Evolutionary conservation across 257 asterid genomes (phyloP), one percentile per base, ranked within the genome.

Genomic region (Solanum dulcamara): DNA sequence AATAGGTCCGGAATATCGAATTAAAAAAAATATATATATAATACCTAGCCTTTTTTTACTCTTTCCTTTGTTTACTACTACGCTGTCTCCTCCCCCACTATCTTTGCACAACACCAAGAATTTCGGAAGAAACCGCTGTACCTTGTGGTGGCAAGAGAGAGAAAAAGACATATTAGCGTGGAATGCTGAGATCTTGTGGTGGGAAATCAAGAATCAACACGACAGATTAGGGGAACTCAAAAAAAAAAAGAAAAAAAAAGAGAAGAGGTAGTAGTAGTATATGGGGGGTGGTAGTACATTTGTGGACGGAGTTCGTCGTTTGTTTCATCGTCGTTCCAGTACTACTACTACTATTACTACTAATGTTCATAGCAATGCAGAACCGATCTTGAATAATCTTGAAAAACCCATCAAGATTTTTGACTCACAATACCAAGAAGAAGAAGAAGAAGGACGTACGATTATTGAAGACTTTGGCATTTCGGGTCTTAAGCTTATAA

Each of bases 251-350:
- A 81, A 81, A 85, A 86, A 87, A 87, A 75, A 67, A 51, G 59
- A 35, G 60, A 64, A 75, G 70, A 48, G 33, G 37, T n/a, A 55
- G 11, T 11, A 64, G 79, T 62, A 66, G 80, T 89, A 88, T 92
- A 96, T 94, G 98, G 98, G 99, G 90, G 98, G 97, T 77, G 94
- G 96, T 84, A 86, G 37, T 83, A 85, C 97, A 88, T 95, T 96
- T 84, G 97, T 96, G 96, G 98, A 95, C 82, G 94, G 93, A 62
- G 93, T 96, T 90, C 94, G 97, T 92, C 94, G 93, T 85, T 92
- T 89, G 96, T 95, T 94, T 80, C 96, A 93, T 24, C 90, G 96
- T 85, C 91, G 92, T 74, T 40, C 80, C 4, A 67, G 84, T 22
- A 60, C 86, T 60, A 80, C 88, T 72, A 84, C 86, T 48, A 48